A percentile compares a stretch with the other conserved stretches of the same genome.
These are phyloP conservation scores for Tarenaya hassleriana DNA, from an alignment of 345 rosid species.

Conservation along the genomic window DNA sequence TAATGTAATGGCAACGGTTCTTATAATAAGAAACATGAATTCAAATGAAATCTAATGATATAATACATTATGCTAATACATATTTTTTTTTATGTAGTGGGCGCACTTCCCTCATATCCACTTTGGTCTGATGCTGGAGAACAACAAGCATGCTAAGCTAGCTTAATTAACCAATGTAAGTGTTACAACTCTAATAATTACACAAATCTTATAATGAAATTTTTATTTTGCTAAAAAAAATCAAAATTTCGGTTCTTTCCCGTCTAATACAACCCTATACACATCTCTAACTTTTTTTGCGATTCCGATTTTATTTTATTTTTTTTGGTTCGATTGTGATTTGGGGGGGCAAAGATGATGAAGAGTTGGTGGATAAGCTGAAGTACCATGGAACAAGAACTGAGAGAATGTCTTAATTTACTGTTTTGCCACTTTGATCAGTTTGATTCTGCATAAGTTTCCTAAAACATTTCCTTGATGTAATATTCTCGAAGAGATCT, in stretches of 20 bases:
- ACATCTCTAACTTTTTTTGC: too few relatives aligned
- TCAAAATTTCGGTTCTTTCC: too few relatives aligned
- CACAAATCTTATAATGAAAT: background rate
- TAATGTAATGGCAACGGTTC: too few relatives aligned
- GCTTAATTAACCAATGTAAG: slow-evolving; percentile 41
- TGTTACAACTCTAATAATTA: slow-evolving; percentile 1
- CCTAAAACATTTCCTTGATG: too few relatives aligned
- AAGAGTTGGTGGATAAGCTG: slow-evolving; percentile 18
- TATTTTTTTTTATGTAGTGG: slow-evolving; percentile 46
- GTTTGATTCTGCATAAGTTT: too few relatives aligned
- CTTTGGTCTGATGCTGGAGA: slow-evolving; percentile 76
- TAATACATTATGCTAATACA: background rate
- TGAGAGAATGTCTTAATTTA: slow-evolving; percentile 3
- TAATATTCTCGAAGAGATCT: too few relatives aligned
- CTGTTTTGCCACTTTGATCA: background rate
- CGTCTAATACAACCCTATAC: too few relatives aligned
- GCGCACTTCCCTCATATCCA: slow-evolving; percentile 95
- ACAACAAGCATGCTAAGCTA: slow-evolving; percentile 55
- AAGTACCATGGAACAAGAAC: slow-evolving; percentile 16
- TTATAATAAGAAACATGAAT: too few relatives aligned
- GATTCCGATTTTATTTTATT: background rate
- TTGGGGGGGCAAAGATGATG: background rate
- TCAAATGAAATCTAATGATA: too few relatives aligned
- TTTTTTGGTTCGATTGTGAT: background rate
- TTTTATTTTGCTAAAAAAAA: background rate